A percentile compares a stretch with the other conserved stretches of the same genome.
Evolutionary conservation across 129 eudicot species (phyloP).

Genomic region (Centaurea solstitialis): DNA sequence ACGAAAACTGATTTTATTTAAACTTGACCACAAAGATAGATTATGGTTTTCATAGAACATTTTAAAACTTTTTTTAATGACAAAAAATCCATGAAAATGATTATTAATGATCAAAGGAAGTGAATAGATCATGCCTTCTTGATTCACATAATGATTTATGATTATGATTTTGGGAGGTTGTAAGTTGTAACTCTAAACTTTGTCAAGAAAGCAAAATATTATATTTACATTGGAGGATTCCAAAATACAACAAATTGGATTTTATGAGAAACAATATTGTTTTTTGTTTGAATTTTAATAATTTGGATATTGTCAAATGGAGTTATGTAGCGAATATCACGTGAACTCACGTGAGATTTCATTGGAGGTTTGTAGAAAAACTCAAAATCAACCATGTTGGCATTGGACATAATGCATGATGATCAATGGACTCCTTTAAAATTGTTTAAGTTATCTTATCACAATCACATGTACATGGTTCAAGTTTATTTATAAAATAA

Average conservation of each 20-base stretch:
- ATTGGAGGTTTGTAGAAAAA: constrained; percentile 16
- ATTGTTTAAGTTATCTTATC: not conserved
- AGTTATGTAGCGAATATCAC: not conserved
- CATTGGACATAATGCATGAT: constrained; percentile 10
- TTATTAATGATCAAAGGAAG: no score
- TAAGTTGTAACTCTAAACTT: no score
- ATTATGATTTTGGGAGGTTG: not conserved
- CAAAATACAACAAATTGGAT: no score
- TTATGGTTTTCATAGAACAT: not conserved
- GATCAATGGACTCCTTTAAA: not conserved
- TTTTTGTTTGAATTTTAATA: not conserved
- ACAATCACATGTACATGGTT: not conserved
- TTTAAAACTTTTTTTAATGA: not conserved
- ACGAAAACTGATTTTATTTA: not conserved
- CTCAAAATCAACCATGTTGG: constrained; percentile 18
- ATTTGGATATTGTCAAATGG: not conserved
- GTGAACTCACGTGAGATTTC: constrained; percentile 24
- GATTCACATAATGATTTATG: no score
- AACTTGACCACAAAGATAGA: no score
- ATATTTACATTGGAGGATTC: not conserved
- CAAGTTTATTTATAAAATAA: not conserved
- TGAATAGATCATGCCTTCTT: no score
- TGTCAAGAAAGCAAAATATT: not conserved
- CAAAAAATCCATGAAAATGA: not conserved
- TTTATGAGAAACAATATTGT: not conserved